phyloP scores from a whole-genome alignment of 1,284 basidiomycete genomes.

The Austroboletus rostrupii region DNA sequence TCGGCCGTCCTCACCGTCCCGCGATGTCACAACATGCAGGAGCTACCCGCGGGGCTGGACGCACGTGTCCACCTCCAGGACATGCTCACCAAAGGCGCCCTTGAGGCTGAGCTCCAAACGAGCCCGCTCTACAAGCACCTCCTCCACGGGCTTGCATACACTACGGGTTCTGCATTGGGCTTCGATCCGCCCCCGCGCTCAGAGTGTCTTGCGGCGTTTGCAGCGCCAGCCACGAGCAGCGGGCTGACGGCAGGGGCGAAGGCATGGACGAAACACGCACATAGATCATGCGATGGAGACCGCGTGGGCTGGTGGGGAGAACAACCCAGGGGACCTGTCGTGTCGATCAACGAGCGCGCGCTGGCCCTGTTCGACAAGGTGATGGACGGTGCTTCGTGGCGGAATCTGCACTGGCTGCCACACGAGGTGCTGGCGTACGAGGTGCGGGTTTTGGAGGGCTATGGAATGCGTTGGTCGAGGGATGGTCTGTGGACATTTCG shows the following conservation, averaged over 20 bases:
- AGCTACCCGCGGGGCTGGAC: conserved; percentile 34
- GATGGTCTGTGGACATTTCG: conserved; percentile 50
- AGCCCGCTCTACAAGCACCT: conserved; percentile 41
- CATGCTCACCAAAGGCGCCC: conserved; percentile 1
- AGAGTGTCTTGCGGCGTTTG: conserved; percentile 46
- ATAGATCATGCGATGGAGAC: conserved; percentile 37
- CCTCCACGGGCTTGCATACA: conserved; percentile 49
- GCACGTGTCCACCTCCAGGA: conserved; percentile 33
- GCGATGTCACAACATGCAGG: conserved; percentile 40
- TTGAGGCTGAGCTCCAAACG: conserved; percentile 11
- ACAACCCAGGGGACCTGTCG: conserved; percentile 45
- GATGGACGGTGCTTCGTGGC: conserved; percentile 47
- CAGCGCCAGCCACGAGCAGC: conserved; percentile 38
- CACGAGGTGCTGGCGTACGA: conserved; percentile 57
- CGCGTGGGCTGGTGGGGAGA: conserved; percentile 54
- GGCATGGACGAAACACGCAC: conserved; percentile 59
- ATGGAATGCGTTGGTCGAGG: conserved; percentile 63
- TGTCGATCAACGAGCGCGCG: conserved; percentile 46
- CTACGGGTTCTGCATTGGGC: conserved; percentile 55
- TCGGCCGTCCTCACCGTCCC: conserved; percentile 25
- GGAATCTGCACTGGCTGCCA: conserved; percentile 59
- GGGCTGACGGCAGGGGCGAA: conserved; percentile 52
- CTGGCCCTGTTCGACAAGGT: conserved; percentile 48
- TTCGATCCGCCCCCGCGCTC: conserved; percentile 36
- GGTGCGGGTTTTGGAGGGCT: conserved; percentile 50